Evolutionary conservation across 495 filamentous ascomycete genomes (phyloP).

Genomic region (Neurospora sp.): DNA sequence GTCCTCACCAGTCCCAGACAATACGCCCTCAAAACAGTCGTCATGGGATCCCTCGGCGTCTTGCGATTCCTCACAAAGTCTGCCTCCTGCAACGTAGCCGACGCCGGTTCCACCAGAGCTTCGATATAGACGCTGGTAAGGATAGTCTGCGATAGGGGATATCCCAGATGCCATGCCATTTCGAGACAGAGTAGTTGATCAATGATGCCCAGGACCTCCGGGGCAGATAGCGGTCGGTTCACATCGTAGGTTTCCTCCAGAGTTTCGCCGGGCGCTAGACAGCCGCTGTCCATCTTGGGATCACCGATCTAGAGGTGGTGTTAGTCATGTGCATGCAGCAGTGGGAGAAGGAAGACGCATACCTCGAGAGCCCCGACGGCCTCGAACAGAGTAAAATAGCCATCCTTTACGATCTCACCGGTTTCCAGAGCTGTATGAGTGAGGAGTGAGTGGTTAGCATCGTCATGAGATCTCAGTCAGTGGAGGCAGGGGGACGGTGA

Average conservation of each 20-base stretch:
- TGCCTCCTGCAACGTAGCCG: conserved; percentile 57
- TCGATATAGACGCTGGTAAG: conserved; percentile 95
- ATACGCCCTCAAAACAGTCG: conserved; percentile 70
- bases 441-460: not conserved
- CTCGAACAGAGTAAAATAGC: conserved; percentile 85
- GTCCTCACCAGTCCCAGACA: conserved; percentile 76
- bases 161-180: conserved; percentile 96
- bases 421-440: conserved; percentile 51
- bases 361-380: conserved; percentile 93
- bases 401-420: conserved; percentile 89
- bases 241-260: conserved; percentile 83
- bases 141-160: conserved; percentile 86
- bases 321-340: not conserved
- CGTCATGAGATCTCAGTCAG: not conserved
- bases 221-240: conserved; percentile 50
- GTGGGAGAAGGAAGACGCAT: conserved; percentile 17
- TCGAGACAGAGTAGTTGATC: conserved; percentile 87
- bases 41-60: conserved; percentile 36
- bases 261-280: conserved; percentile 61
- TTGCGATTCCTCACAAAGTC: conserved; percentile 41
- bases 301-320: conserved; percentile 72
- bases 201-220: conserved; percentile 85
- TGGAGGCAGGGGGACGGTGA: not conserved
- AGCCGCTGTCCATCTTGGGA: conserved; percentile 95
- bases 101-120: conserved; percentile 61